Base-by-base conservation (phyloP, 1,284 basidiomycete species). In the Trichosporon ovoides region DNA sequence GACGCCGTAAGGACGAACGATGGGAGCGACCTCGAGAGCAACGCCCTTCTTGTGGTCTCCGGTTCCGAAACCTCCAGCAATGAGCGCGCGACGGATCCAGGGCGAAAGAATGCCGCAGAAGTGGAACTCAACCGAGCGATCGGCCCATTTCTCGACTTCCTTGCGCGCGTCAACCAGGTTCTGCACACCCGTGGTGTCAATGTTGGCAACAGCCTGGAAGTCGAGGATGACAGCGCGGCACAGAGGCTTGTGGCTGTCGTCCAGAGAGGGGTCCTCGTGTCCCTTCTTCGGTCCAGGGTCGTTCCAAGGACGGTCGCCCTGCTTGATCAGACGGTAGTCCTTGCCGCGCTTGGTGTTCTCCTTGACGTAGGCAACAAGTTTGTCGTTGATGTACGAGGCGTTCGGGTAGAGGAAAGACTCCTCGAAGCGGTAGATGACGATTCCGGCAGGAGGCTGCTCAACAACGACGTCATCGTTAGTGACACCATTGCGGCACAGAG, bases 361-460 rank as follows among this genome's bases (percentile, higher is more conserved):
- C 78, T 89, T 94, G 67, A 91, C 90, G 66, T 91, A 82, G 63
- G 89, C 87, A 40, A 92, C 87, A 36, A 98, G 80, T 1, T 82
- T 80, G 52, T 85, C 83, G 74, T 93, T 93, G 72, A 89, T 80
- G 62, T 84, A 79, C 2, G 88, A 88, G 5, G 87, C 87, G 79
- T 98, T 98, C 52, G 95, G 94, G 79, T 94, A 98, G 38, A 96
- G 81, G 75, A 89, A 90, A 60, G 89, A 89, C 78, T 98, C 93
- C 71, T 96, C 92, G 73, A 93, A 87, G 53, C 93, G 87, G 80
- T 95, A 98, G 64, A 98, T 84, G 73, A 98, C 77, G 54, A 98
- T 83, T 38, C 96, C 95, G 3, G 91, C 88, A 16, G 86, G 80
- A 14, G 93, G 93, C 13, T 88, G 83, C 37, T 83, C 81, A 56